Conservation (phyloP, 1,284 basidiomycete genomes). For the Cutaneotrichosporon cutaneum region DNA sequence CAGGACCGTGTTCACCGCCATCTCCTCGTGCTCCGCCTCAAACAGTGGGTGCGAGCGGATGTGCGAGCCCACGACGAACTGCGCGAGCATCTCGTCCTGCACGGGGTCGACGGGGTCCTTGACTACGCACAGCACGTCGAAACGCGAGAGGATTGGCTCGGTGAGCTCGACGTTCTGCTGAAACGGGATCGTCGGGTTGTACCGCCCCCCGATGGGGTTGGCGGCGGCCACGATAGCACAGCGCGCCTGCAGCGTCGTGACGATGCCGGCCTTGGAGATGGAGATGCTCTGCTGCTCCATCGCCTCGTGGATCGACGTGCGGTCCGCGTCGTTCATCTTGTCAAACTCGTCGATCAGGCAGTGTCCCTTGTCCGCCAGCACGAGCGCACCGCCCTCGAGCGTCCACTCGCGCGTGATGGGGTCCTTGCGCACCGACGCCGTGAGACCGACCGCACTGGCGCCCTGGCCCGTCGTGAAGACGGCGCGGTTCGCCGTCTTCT, state of each 20-base stretch:
- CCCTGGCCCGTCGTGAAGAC: constrained; percentile 99
- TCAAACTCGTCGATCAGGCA: constrained; percentile 99
- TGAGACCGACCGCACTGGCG: constrained; percentile 95
- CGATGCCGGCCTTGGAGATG: constrained; percentile 97
- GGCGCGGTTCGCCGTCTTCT: constrained; percentile 95
- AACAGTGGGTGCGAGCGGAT: constrained; percentile 91
- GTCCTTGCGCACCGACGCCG: constrained; percentile 95
- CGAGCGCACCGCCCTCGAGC: constrained; percentile 93
- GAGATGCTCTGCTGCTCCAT: constrained; percentile 99
- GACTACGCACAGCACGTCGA: constrained; percentile 97
- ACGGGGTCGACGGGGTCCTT: constrained; percentile 97
- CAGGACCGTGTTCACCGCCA: constrained; percentile 79
- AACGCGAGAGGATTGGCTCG: constrained; percentile 97
- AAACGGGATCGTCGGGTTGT: constrained; percentile 97
- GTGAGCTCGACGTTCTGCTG: constrained; percentile 98
- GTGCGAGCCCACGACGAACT: constrained; percentile 96
- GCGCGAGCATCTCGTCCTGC: constrained; percentile 91
- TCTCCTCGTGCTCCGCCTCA: constrained; percentile 75
- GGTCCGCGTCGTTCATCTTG: constrained; percentile 99
- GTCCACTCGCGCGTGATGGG: constrained; percentile 98
- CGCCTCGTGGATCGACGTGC: constrained; percentile 98
- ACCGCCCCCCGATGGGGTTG: constrained; percentile 92
- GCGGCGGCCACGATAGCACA: constrained; percentile 97
- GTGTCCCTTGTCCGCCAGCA: constrained; percentile 97
- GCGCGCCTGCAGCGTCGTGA: constrained; percentile 92